Evolutionary conservation across 768 basidiomycete genomes (phyloP), one percentile per base, ranked within the genome.

Genomic region (Russula sp.): DNA sequence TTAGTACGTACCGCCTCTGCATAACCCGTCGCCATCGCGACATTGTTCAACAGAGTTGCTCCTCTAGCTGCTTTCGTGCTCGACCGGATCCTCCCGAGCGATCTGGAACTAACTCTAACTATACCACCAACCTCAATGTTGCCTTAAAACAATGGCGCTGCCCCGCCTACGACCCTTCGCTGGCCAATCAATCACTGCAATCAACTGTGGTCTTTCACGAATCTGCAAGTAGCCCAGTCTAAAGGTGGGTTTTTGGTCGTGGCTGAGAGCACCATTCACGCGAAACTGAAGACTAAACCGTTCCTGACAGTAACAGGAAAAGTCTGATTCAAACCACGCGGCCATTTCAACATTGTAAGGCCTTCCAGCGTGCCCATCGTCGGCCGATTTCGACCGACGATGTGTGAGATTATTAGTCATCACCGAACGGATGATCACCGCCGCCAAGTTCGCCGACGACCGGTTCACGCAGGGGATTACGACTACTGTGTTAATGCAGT

Each of bases 11-110:
- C n/a, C n/a, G 36, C 10, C 52, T 30, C n/a, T 30, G 20, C 52
- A 26, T 34, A 49, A 14, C 26, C 26, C 34, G n/a, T 65, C 48
- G 20, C 53, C 54, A 52, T 65, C 54, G 48, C 54, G 50, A 36
- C 34, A 30, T n/a, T n/a, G n/a, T 22, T 48, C 26, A 24, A 28
- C 20, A 9, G 5, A 16, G 36, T 18, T 7, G 38, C 16, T 10
- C 36, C 13, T 36, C 36, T 13, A 36, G 13, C 36, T 36, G 16
- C 18, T 22, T 3, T 36, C 52, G 20, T 54, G 7, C n/a, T 32
- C 18, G 38, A 36, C 8, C 22, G 26, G 54, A 13, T 18, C n/a
- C 56, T 38, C 34, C 54, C 54, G 24, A 55, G 28, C 46, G 30
- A 55, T 55, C 59, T 26, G 1, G 64, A 40, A 51, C 24, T 30